A percentile compares a stretch with the other conserved stretches of the same genome.
Conservation (phyloP, 2,329 filamentous ascomycete species). For the Colletotrichum sp. region DNA sequence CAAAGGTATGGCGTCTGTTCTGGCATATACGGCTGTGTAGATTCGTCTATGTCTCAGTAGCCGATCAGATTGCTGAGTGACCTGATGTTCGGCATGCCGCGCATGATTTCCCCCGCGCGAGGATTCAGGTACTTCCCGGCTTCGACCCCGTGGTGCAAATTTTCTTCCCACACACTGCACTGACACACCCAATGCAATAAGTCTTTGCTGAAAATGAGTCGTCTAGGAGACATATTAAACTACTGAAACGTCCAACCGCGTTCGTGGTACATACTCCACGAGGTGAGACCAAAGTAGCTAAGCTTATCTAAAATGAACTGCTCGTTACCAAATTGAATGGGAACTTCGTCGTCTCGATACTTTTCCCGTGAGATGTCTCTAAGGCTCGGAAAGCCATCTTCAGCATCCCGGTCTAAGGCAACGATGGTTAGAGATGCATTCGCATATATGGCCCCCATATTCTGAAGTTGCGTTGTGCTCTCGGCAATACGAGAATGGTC, state of each 20-base stretch:
- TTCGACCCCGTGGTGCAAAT: too few relatives aligned
- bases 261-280: not conserved
- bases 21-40: not conserved
- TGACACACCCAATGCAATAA: not conserved
- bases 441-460: not conserved
- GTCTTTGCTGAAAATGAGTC: not conserved
- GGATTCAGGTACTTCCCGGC: not conserved
- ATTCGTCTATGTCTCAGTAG: slow-evolving; percentile 23
- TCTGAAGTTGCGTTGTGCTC: not conserved
- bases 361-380: not conserved
- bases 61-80: not conserved
- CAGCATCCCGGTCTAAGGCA: not conserved
- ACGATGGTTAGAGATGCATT: not conserved
- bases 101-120: not conserved
- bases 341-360: rapidly evolving
- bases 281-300: too few relatives aligned
- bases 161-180: not conserved
- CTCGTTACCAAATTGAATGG: not conserved
- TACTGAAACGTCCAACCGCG: not conserved
- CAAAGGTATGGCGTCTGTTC: not conserved
- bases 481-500: not conserved
- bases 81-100: not conserved
- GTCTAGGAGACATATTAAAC: not conserved
- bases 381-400: not conserved
- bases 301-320: not conserved